phyloP scores from a whole-genome alignment of 2,329 filamentous ascomycete species.

The Paracoccidioides brasiliensis region DNA sequence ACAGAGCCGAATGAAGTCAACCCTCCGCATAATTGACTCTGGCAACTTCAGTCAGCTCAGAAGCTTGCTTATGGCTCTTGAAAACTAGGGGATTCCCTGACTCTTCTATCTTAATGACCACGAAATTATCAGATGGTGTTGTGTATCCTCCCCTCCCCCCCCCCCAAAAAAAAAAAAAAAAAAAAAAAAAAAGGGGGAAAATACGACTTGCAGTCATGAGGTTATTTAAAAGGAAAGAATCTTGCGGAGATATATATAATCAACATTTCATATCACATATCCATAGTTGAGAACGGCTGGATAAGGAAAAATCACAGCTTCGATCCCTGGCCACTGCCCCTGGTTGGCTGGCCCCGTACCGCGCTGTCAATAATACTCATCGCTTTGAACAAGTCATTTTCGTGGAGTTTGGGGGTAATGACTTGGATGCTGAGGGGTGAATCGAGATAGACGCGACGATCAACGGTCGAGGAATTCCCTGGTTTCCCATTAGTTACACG shows the following conservation, averaged over 20 bases:
- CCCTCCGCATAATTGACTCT: background rate
- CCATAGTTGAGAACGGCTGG: background rate
- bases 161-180: too few species aligned
- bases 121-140: background rate
- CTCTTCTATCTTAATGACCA: background rate
- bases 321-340: background rate
- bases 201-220: background rate
- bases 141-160: background rate
- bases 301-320: conserved; percentile 13
- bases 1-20: background rate
- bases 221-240: too few species aligned
- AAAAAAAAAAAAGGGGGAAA: background rate
- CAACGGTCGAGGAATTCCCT: conserved; percentile 37
- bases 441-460: conserved; percentile 41
- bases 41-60: background rate
- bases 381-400: conserved; percentile 39
- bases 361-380: conserved; percentile 41
- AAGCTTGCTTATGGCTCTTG: background rate
- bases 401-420: conserved; percentile 41
- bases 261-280: background rate
- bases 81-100: background rate
- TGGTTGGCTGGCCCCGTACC: conserved; percentile 12
- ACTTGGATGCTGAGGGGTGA: conserved; percentile 44
- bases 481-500: background rate
- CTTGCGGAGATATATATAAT: background rate